phyloP scores from a whole-genome alignment of 108 stramenopile genomes.

The Mayamaea pseudoterrestris region DNA sequence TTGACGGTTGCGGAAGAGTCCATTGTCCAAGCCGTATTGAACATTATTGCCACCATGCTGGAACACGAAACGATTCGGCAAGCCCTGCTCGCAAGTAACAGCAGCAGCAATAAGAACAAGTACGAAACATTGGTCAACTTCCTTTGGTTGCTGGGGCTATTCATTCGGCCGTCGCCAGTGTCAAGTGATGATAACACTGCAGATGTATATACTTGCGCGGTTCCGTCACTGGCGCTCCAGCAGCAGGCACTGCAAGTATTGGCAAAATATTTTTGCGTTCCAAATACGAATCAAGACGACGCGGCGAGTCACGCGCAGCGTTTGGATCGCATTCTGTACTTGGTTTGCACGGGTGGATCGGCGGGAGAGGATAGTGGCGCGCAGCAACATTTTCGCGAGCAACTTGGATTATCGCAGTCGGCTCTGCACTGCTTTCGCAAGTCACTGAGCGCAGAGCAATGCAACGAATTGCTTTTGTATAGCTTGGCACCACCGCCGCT shows the following conservation, averaged over 20 bases:
- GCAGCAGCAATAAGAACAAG: no score
- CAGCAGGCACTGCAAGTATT: conserved; percentile 47
- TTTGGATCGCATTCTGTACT: conserved; percentile 60
- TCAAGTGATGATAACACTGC: conserved; percentile 17
- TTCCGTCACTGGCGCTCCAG: conserved; percentile 45
- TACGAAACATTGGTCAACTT: conserved; percentile 34
- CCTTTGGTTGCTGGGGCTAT: conserved; percentile 54
- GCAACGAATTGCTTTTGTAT: conserved; percentile 47
- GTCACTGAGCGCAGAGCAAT: conserved; percentile 23
- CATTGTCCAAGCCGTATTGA: conserved; percentile 27
- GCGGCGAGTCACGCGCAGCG: conserved; percentile 26
- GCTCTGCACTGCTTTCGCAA: conserved; percentile 39
- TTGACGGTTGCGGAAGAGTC: conserved; percentile 25
- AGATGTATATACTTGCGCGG: conserved; percentile 17
- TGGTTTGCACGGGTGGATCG: conserved; percentile 61
- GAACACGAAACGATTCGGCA: conserved; percentile 31
- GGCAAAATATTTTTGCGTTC: conserved; percentile 26
- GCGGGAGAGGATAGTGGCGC: no score
- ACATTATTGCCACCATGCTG: conserved; percentile 37
- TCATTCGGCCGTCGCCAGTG: conserved; percentile 35
- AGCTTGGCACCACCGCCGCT: conserved; percentile 60
- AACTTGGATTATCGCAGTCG: conserved; percentile 34
- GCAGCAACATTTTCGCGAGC: no score
- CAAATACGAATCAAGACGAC: conserved; percentile 15
- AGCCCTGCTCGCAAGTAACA: no score